Percentiles rank a stretch among this genome's conserved stretches.
Conservation (phyloP, 805 yeast genomes). For the Suhomyces xylopsoci region DNA sequence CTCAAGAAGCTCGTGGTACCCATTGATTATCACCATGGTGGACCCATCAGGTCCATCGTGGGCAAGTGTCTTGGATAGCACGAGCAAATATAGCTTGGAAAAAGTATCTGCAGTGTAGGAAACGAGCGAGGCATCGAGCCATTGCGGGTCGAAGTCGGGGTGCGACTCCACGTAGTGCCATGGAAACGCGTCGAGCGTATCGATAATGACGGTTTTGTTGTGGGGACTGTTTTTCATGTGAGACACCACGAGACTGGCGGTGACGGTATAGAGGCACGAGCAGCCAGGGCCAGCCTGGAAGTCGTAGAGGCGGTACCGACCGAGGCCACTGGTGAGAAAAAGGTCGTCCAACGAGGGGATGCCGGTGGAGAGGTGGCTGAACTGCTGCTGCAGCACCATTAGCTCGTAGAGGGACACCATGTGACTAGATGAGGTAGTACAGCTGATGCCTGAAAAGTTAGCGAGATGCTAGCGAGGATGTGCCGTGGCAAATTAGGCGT, state of each 20-base stretch:
- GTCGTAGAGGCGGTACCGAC: constrained; percentile 28
- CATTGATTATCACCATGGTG: constrained; percentile 24
- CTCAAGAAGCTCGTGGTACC: constrained; percentile 36
- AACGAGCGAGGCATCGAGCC: constrained; percentile 16
- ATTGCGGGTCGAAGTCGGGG: constrained; percentile 16
- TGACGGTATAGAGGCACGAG: constrained; percentile 17
- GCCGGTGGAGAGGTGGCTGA: constrained; percentile 26
- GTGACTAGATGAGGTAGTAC: too few relatives aligned
- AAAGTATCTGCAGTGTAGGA: constrained; percentile 25
- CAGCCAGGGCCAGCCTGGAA: constrained; percentile 37
- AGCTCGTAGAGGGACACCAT: constrained; percentile 35
- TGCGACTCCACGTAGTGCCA: constrained; percentile 19
- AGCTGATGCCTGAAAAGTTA: too few relatives aligned
- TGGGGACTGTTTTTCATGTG: constrained; percentile 20
- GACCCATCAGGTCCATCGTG: constrained; percentile 5
- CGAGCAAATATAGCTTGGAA: constrained; percentile 22
- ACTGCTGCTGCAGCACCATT: constrained; percentile 23
- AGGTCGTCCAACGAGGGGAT: constrained; percentile 27
- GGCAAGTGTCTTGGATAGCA: constrained; percentile 12
- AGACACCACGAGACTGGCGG: constrained; percentile 23
- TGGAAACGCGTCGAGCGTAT: constrained; percentile 31
- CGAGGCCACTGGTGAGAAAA: constrained; percentile 14
- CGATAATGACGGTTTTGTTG: constrained; percentile 26
- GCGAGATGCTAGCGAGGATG: not conserved
- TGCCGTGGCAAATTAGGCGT: not conserved